These are phyloP conservation scores for Akanthomyces lecanii DNA, from an alignment of 2,329 filamentous ascomycete species.

Conservation along the genomic window DNA sequence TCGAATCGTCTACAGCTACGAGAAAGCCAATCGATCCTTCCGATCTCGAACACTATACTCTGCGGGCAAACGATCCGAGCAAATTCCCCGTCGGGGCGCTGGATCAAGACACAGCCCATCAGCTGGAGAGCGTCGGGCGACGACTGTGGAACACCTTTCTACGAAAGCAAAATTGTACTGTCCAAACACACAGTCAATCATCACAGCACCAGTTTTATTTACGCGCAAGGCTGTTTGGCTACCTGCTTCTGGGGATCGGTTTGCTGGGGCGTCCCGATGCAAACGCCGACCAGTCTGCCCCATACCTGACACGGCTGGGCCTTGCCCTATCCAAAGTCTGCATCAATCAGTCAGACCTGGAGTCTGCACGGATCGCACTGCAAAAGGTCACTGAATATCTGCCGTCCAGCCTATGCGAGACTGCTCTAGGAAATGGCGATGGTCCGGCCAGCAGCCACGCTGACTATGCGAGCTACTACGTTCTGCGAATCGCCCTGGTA, in stretches of 20 bases:
- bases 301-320: slow-evolving; percentile 62
- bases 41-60: background rate
- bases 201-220: background rate
- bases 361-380: slow-evolving; percentile 57
- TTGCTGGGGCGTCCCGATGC: background rate
- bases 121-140: slow-evolving; percentile 1
- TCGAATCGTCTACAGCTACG: background rate
- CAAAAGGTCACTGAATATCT: slow-evolving; percentile 59
- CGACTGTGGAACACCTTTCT: slow-evolving; percentile 7
- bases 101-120: background rate
- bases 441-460: background rate
- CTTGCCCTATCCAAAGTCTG: slow-evolving; percentile 58
- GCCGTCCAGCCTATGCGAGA: slow-evolving; percentile 7
- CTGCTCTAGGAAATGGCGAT: background rate
- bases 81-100: background rate
- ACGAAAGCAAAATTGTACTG: background rate
- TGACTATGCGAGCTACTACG: background rate
- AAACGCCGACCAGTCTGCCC: background rate
- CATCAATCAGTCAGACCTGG: slow-evolving; percentile 49
- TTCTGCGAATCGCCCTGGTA: slow-evolving; percentile 62
- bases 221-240: slow-evolving; percentile 3
- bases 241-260: slow-evolving; percentile 4
- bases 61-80: slow-evolving; percentile 1
- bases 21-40: background rate
- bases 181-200: background rate